These are phyloP conservation scores for Trichoderma erinaceum DNA, from an alignment of 495 filamentous ascomycete genomes.

Conservation along the genomic window DNA sequence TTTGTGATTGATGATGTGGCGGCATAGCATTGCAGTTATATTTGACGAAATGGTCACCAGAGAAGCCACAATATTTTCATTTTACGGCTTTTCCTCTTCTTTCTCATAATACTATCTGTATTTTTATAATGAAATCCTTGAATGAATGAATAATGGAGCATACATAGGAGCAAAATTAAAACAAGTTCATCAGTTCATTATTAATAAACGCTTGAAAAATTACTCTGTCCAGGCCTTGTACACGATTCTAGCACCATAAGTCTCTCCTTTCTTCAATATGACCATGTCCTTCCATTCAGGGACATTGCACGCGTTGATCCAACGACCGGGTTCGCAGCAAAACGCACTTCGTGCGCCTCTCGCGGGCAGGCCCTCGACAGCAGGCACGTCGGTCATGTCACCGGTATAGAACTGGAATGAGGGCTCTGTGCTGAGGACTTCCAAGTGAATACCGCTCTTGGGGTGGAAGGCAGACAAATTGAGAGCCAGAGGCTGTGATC, in stretches of 20 bases:
- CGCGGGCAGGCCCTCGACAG: slow-evolving; percentile 56
- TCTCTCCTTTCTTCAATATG: slow-evolving; percentile 69
- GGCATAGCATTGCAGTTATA: not conserved
- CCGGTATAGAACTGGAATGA: slow-evolving; percentile 97
- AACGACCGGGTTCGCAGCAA: slow-evolving; percentile 86
- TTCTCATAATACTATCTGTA: not conserved
- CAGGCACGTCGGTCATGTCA: slow-evolving; percentile 71
- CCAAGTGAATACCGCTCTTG: slow-evolving; percentile 65
- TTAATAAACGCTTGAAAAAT: not conserved
- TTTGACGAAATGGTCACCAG: not conserved
- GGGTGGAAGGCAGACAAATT: slow-evolving; percentile 66
- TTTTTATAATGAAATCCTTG: not conserved
- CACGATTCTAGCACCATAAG: slow-evolving; percentile 69
- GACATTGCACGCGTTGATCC: slow-evolving; percentile 79
- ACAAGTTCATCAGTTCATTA: not conserved
- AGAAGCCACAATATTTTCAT: not conserved
- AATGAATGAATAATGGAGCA: not conserved
- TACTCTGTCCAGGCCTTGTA: slow-evolving; percentile 73
- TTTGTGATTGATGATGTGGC: not conserved
- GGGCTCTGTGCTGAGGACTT: slow-evolving; percentile 83
- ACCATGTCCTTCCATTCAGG: slow-evolving; percentile 72
- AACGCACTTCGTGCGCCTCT: slow-evolving; percentile 66
- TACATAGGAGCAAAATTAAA: not conserved
- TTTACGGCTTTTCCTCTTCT: not conserved
- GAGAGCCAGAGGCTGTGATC: slow-evolving; percentile 52